Evolutionary conservation across 257 asterid genomes (phyloP).

Genomic region (Salvia rosmarinus): DNA sequence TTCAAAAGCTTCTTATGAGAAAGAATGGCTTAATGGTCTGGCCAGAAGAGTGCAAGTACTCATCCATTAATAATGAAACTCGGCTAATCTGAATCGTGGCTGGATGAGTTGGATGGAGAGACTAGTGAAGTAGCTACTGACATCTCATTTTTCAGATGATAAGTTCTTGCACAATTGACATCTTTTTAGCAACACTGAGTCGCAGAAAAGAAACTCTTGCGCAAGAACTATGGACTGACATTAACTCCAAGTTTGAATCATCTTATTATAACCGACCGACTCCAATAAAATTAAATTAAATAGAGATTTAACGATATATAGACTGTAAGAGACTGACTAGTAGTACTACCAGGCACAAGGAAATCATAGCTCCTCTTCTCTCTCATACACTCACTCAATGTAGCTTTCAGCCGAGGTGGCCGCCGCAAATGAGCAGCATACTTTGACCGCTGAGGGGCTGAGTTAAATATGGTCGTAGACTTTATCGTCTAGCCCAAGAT

Average conservation of each 20-base stretch:
- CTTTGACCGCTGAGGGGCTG: conserved; percentile 11
- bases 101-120: too few relatives aligned
- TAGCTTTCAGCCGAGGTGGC: conserved; percentile 28
- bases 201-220: too few relatives aligned
- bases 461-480: conserved; percentile 37
- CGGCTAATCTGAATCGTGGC: too few relatives aligned
- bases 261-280: neutral
- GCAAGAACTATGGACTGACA: too few relatives aligned
- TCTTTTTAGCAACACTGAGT: too few relatives aligned
- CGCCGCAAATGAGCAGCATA: conserved; percentile 25
- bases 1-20: too few relatives aligned
- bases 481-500: conserved; percentile 17
- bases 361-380: neutral
- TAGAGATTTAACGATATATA: conserved; percentile 17
- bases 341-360: conserved; percentile 14
- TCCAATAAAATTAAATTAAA: conserved; percentile 26
- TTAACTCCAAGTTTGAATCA: too few relatives aligned
- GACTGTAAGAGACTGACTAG: conserved; percentile 26
- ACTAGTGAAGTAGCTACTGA: neutral
- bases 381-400: neutral
- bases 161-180: too few relatives aligned
- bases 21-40: too few relatives aligned
- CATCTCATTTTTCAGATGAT: conserved; percentile 49
- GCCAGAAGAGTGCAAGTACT: neutral
- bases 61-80: neutral